A percentile compares a stretch with the other conserved stretches of the same genome.
Conservation (phyloP, 345 rosid genomes). For the Cardiospermum halicacabum region DNA sequence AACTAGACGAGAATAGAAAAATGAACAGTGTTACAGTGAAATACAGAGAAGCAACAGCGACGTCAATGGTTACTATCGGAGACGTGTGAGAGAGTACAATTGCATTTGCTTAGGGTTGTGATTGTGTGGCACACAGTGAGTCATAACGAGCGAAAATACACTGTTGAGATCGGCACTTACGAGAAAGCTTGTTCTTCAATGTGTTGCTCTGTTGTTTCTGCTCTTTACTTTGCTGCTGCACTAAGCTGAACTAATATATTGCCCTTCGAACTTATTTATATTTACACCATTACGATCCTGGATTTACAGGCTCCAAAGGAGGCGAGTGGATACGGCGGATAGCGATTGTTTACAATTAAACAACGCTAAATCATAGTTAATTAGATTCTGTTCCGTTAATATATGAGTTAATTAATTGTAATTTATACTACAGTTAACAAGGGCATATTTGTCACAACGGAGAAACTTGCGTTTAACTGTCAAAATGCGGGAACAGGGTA, state of each 20-base stretch:
- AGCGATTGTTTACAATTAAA: too few relatives aligned
- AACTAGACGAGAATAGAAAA: too few relatives aligned
- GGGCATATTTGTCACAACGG: conserved; percentile 7
- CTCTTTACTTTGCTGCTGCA: neutral
- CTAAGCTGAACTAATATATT: neutral
- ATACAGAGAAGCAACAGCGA: neutral
- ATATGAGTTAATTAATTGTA: too few relatives aligned
- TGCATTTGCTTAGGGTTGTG: neutral
- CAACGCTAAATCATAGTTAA: too few relatives aligned
- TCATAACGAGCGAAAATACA: neutral
- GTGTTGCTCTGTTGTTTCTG: neutral
- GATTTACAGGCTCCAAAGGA: neutral
- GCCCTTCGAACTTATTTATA: neutral
- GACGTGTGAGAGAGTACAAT: neutral
- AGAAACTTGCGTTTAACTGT: neutral
- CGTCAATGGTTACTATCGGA: neutral
- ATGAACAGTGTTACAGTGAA: neutral
- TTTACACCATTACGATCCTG: neutral
- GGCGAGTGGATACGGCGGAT: too few relatives aligned
- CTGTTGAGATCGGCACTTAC: neutral
- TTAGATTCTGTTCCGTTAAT: too few relatives aligned
- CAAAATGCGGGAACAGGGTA: neutral
- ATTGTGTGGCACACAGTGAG: neutral
- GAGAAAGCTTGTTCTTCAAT: neutral
- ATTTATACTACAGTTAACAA: neutral